These are phyloP conservation scores for Hypericum androsaemum DNA, from an alignment of 345 rosid species.

Conservation along the genomic window DNA sequence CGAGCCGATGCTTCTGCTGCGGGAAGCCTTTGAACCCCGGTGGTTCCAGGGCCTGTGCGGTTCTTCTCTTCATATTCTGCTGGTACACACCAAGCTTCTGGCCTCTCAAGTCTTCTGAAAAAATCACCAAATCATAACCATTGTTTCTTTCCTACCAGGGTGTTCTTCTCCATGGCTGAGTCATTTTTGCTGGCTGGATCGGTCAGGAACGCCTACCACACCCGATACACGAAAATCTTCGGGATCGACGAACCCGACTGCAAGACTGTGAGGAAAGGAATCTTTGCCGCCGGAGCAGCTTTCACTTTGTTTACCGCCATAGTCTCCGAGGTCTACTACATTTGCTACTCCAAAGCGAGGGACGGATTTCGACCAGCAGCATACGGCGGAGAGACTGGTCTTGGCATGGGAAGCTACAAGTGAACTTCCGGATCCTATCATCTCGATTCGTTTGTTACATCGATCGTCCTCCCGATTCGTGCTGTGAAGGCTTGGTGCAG, in stretches of 20 bases:
- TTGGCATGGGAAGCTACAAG: conserved; percentile 52
- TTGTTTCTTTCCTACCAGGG: conserved; percentile 33
- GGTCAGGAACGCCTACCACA: conserved; percentile 80
- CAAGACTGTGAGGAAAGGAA: conserved; percentile 75
- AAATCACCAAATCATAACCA: neutral
- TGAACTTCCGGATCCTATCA: conserved; percentile 14
- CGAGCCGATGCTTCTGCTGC: conserved; percentile 91
- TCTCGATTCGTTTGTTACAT: neutral
- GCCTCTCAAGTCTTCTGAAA: no score
- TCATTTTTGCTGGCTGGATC: conserved; percentile 78
- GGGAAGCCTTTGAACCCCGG: conserved; percentile 70
- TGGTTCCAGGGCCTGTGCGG: conserved; percentile 81
- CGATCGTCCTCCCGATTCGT: no score
- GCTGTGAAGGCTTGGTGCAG: no score
- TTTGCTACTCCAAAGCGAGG: conserved; percentile 58
- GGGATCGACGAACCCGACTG: conserved; percentile 59
- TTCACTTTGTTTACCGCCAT: conserved; percentile 62
- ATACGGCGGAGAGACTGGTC: conserved; percentile 36
- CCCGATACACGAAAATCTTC: conserved; percentile 65
- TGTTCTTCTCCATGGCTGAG: conserved; percentile 76
- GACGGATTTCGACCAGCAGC: conserved; percentile 35
- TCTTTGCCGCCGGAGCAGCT: conserved; percentile 87
- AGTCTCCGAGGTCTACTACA: conserved; percentile 68
- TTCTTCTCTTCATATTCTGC: conserved; percentile 73
- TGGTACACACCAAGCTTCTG: conserved; percentile 33